Percentiles rank a stretch among this genome's conserved stretches.
phyloP scores from a whole-genome alignment of 1,139 yeast genomes.

The Suhomyces atakaporum region DNA sequence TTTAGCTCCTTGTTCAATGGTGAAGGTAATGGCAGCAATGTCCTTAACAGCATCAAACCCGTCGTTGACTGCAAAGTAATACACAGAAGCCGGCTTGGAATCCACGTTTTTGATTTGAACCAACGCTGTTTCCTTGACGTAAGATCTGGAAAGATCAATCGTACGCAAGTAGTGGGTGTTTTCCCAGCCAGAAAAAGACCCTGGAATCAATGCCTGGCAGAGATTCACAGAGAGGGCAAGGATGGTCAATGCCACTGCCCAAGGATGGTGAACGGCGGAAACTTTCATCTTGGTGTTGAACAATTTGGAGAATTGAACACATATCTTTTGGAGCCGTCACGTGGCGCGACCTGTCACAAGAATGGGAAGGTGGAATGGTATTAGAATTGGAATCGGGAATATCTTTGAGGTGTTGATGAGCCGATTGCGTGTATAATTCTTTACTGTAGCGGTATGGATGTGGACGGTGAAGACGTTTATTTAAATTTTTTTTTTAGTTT shows the following conservation, averaged over 20 bases:
- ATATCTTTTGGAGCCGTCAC: conserved; percentile 9
- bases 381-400: no score
- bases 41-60: conserved; percentile 44
- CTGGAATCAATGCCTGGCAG: conserved; percentile 7
- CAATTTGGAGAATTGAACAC: conserved; percentile 8
- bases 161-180: conserved; percentile 48
- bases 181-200: conserved; percentile 38
- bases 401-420: no score
- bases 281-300: conserved; percentile 7
- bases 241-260: conserved; percentile 7
- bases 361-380: no score
- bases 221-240: conserved; percentile 4
- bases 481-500: no score
- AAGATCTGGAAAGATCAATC: conserved; percentile 68
- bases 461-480: no score
- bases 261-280: conserved; percentile 1
- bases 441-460: no score
- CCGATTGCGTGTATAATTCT: no score
- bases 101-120: conserved; percentile 64
- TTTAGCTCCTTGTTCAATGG: conserved; percentile 29
- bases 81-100: conserved; percentile 52
- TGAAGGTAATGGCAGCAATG: conserved; percentile 50
- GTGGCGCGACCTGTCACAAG: no score
- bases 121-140: conserved; percentile 61
- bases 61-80: conserved; percentile 56